A percentile compares a stretch with the other conserved stretches of the same genome.
phyloP scores from a whole-genome alignment of 129 eudicot species.

The Centella asiatica region DNA sequence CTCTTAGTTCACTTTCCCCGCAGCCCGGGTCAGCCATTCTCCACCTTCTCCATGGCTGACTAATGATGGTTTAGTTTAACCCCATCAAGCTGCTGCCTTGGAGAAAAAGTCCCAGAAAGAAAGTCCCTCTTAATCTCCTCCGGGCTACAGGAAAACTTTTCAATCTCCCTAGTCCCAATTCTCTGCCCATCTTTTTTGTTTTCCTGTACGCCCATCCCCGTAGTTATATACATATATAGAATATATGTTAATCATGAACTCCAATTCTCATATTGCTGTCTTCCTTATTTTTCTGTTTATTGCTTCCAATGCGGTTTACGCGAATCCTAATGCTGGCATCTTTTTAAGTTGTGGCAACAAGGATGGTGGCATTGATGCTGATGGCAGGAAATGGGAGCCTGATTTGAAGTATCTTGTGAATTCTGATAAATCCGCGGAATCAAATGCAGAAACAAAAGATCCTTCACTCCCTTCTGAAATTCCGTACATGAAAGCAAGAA shows the following conservation, averaged over 20 bases:
- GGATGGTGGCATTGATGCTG: conserved; percentile 33
- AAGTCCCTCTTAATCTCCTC: neutral
- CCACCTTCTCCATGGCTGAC: conserved; percentile 13
- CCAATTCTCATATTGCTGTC: conserved; percentile 7
- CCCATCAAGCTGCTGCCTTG: conserved; percentile 8
- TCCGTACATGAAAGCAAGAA: conserved; percentile 64
- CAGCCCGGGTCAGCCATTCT: conserved; percentile 8
- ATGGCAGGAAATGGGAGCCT: conserved; percentile 58
- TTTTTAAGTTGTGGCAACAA: conserved; percentile 40
- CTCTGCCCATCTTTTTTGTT: neutral
- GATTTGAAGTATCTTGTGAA: conserved; percentile 38
- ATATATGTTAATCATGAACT: conserved; percentile 21
- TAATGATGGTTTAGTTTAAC: neutral
- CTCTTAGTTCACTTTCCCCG: conserved; percentile 11
- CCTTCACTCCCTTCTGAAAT: conserved; percentile 47
- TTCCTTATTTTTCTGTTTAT: conserved; percentile 8
- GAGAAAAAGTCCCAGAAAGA: conserved; percentile 5
- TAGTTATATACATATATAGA: too few species aligned
- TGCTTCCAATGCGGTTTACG: conserved; percentile 8
- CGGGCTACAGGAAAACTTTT: conserved; percentile 28
- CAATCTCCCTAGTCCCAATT: neutral
- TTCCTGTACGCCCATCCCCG: conserved; percentile 32
- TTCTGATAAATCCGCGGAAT: conserved; percentile 32
- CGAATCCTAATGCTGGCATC: conserved; percentile 14
- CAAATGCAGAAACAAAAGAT: conserved; percentile 41